phyloP scores from a whole-genome alignment of 371 early-diverging fungal species.

The Apophysomyces variabilis region DNA sequence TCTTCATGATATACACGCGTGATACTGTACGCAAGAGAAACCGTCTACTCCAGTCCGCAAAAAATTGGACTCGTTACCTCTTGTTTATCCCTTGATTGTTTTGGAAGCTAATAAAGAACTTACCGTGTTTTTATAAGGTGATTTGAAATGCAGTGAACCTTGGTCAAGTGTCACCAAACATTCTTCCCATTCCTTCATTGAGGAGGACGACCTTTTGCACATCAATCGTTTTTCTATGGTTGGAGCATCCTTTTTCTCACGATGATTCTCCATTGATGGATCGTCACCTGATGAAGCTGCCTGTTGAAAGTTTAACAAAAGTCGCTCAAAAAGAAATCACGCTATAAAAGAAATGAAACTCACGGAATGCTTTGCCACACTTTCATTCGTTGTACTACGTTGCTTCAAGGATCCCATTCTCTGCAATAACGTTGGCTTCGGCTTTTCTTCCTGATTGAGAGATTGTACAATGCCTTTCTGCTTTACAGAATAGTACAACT shows the following conservation, averaged over 20 bases:
- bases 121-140: not conserved
- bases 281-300: slow-evolving; percentile 7
- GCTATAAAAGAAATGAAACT: not conserved
- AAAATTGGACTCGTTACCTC: not conserved
- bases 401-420: slow-evolving; percentile 17
- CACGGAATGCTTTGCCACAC: not conserved
- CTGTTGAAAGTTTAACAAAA: not conserved
- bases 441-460: not conserved
- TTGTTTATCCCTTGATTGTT: too few relatives aligned
- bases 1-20: not conserved
- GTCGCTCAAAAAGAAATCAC: not conserved
- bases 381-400: not conserved
- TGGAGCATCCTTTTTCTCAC: slow-evolving; percentile 6
- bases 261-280: not conserved
- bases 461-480: slow-evolving; percentile 22
- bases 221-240: not conserved
- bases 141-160: slow-evolving; percentile 26
- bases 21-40: not conserved
- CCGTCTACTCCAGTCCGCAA: not conserved
- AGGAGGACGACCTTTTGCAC: not conserved
- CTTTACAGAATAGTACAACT: slow-evolving; percentile 22
- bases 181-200: slow-evolving; percentile 17
- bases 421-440: slow-evolving; percentile 9
- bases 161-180: slow-evolving; percentile 30
- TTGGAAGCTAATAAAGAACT: not conserved